Evolutionary conservation across 805 yeast species (phyloP).

Genomic region (Saturnispora serradocipensis): DNA sequence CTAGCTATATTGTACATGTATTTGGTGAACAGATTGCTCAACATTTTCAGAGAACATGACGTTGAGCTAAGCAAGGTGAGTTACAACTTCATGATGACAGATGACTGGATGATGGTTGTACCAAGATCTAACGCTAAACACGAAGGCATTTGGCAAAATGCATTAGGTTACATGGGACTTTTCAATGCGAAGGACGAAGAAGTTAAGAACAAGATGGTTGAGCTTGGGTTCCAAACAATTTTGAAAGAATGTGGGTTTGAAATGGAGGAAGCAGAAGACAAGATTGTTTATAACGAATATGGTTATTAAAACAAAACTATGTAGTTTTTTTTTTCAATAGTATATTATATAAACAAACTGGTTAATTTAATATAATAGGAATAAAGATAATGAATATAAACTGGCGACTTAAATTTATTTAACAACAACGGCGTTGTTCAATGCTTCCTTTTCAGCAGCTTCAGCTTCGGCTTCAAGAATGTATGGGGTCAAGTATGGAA

Average conservation of each 20-base stretch:
- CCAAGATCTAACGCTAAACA: slow-evolving; percentile 61
- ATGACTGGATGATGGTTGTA: slow-evolving; percentile 75
- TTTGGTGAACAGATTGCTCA: slow-evolving; percentile 60
- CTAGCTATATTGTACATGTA: slow-evolving; percentile 64
- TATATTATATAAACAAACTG: neutral
- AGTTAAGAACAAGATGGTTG: slow-evolving; percentile 36
- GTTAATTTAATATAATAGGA: neutral
- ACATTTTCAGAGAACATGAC: slow-evolving; percentile 48
- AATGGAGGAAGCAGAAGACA: slow-evolving; percentile 39
- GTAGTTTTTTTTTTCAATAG: neutral
- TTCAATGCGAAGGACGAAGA: slow-evolving; percentile 64
- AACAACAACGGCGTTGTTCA: slow-evolving; percentile 59
- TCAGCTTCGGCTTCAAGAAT: slow-evolving; percentile 92
- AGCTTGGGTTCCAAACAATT: slow-evolving; percentile 43
- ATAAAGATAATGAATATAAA: neutral
- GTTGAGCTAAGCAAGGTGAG: slow-evolving; percentile 38
- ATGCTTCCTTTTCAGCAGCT: slow-evolving; percentile 74
- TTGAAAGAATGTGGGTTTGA: slow-evolving; percentile 61
- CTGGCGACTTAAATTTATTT: slow-evolving; percentile 12
- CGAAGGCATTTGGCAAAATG: slow-evolving; percentile 57
- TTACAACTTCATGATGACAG: slow-evolving; percentile 76
- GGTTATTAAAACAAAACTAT: slow-evolving; percentile 31
- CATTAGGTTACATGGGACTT: slow-evolving; percentile 75
- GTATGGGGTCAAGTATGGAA: slow-evolving; percentile 77
- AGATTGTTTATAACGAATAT: slow-evolving; percentile 47